phyloP scores from a whole-genome alignment of 169 alveolate genomes.

The Plasmodium gallinaceum region DNA sequence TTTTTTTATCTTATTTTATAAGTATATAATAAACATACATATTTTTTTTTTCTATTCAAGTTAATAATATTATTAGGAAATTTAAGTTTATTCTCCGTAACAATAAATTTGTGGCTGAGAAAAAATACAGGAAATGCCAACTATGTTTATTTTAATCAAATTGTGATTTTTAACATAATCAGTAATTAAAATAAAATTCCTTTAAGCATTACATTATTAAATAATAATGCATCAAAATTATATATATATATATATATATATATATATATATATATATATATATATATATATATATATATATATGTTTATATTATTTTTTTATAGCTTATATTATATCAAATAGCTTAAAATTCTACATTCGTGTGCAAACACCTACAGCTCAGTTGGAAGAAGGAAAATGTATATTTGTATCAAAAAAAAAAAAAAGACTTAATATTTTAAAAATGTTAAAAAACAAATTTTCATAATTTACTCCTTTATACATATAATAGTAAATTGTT shows the following conservation, averaged over 20 bases:
- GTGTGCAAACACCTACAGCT: conserved; percentile 50
- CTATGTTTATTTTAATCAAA: conserved; percentile 61
- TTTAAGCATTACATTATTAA: no score
- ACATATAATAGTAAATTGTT: background rate
- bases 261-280: background rate
- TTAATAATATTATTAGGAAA: conserved; percentile 18
- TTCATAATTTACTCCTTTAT: background rate
- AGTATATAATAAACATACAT: background rate
- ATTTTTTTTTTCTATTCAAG: conserved; percentile 9
- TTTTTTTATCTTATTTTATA: background rate
- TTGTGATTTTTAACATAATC: conserved; percentile 56
- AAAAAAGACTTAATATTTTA: conserved; percentile 15
- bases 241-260: background rate
- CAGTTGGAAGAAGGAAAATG: conserved; percentile 63
- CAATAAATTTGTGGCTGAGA: conserved; percentile 59
- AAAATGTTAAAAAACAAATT: conserved; percentile 15
- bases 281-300: conserved; percentile 7
- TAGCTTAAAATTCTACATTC: conserved; percentile 53
- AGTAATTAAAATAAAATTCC: conserved; percentile 6
- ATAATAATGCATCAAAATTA: background rate
- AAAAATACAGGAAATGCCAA: conserved; percentile 75
- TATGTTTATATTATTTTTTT: conserved; percentile 20
- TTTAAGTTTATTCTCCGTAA: conserved; percentile 27
- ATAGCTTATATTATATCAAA: conserved; percentile 45
- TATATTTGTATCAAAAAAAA: conserved; percentile 13